phyloP scores from a whole-genome alignment of 345 rosid genomes.

The Eucalyptus cloeziana region DNA sequence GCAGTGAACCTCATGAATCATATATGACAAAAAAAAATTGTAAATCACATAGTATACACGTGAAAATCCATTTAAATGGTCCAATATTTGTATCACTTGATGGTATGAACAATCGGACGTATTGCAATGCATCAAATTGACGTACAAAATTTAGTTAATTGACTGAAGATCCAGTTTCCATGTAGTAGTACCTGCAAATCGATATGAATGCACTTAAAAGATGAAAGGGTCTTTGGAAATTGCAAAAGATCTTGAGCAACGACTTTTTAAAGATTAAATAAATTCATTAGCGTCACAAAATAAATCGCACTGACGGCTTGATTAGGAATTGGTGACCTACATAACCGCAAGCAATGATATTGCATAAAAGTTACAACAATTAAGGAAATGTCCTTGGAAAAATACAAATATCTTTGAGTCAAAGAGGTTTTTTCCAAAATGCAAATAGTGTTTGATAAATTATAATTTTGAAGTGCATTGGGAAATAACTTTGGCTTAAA shows the following conservation, averaged over 20 bases:
- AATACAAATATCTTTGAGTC: too few species aligned
- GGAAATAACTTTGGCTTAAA: too few species aligned
- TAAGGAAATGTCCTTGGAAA: too few species aligned
- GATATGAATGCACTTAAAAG: neutral
- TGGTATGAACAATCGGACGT: neutral
- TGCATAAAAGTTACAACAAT: neutral
- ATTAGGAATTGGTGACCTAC: neutral
- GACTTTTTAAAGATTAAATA: neutral
- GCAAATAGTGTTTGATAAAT: too few species aligned
- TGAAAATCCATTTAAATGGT: neutral
- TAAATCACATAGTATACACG: neutral
- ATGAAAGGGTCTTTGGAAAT: neutral
- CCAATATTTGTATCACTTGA: neutral
- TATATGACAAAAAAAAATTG: neutral
- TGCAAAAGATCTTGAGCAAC: neutral
- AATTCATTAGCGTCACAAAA: rapidly evolving
- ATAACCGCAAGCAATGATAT: rapidly evolving
- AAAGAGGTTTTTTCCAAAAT: rapidly evolving
- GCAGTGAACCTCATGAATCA: neutral
- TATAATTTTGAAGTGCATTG: too few species aligned
- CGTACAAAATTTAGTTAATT: neutral
- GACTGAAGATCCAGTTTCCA: neutral
- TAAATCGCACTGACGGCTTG: neutral
- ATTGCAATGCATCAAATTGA: neutral
- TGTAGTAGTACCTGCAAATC: neutral